These are phyloP conservation scores for Kwoniella newhampshirensis DNA, from an alignment of 768 basidiomycete genomes.

Conservation along the genomic window DNA sequence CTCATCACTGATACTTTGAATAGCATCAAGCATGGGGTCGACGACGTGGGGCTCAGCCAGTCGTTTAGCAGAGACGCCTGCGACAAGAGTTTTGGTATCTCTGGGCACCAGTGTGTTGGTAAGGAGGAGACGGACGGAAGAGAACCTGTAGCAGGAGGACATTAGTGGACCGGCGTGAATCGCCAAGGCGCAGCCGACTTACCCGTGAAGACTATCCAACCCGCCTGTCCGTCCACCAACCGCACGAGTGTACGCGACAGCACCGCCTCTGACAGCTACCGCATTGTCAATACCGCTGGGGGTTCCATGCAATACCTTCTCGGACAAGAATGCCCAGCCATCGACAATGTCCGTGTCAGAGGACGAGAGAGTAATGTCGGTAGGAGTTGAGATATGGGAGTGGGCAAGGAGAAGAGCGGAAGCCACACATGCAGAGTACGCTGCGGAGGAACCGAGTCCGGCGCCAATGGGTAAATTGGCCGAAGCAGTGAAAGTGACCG, in stretches of 20 bases:
- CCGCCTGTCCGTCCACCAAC: constrained; percentile 73
- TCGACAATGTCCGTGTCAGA: constrained; percentile 77
- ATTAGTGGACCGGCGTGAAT: background rate
- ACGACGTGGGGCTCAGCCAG: constrained; percentile 76
- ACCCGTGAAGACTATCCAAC: constrained; percentile 85
- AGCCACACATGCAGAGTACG: constrained; percentile 84
- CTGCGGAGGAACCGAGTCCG: constrained; percentile 94
- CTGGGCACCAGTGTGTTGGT: constrained; percentile 91
- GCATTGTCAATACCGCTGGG: constrained; percentile 98
- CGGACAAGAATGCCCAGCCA: constrained; percentile 87
- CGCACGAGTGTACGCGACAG: constrained; percentile 80
- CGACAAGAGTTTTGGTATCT: constrained; percentile 91
- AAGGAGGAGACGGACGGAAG: constrained; percentile 81
- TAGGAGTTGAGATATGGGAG: constrained; percentile 59
- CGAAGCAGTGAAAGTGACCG: constrained; percentile 76
- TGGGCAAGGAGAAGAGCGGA: constrained; percentile 76
- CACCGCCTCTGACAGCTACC: constrained; percentile 87
- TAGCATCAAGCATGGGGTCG: constrained; percentile 70
- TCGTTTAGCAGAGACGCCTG: constrained; percentile 66
- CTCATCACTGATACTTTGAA: constrained; percentile 81
- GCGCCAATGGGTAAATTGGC: constrained; percentile 91
- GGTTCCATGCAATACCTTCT: constrained; percentile 95
- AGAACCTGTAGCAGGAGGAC: constrained; percentile 63
- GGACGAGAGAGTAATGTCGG: constrained; percentile 57
- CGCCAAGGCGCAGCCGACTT: constrained; percentile 46